Evolutionary conservation across 805 yeast species (phyloP).

Genomic region (Saccharomycopsis oosterbeekiorum): DNA sequence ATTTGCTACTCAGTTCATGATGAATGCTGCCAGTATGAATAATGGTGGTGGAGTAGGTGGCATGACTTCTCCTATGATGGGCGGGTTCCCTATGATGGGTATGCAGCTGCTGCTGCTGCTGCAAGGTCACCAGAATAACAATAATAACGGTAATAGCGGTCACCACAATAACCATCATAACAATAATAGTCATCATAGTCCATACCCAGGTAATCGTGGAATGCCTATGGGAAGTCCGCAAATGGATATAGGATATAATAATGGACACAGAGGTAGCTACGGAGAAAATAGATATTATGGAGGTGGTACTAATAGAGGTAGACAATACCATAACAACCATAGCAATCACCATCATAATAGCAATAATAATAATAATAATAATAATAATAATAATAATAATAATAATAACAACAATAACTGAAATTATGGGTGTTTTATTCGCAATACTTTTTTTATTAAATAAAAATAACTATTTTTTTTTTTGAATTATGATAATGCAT

Average conservation of each 20-base stretch:
- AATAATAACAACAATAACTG: neutral
- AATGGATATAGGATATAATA: neutral
- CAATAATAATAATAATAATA: neutral
- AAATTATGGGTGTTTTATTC: neutral
- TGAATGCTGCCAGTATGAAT: neutral
- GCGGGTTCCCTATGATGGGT: slow-evolving; percentile 2
- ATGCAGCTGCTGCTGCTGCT: slow-evolving; percentile 4
- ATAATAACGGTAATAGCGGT: neutral
- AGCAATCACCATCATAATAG: neutral
- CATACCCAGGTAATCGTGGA: neutral
- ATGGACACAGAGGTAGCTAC: neutral
- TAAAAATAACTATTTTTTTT: no score
- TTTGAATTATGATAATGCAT: no score
- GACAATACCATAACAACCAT: neutral
- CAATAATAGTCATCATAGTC: neutral
- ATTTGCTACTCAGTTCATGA: neutral
- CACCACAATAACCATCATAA: neutral
- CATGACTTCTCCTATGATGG: slow-evolving; percentile 1
- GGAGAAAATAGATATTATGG: slow-evolving; percentile 2
- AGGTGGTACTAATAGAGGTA: neutral
- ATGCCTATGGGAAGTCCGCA: neutral
- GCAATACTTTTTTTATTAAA: neutral
- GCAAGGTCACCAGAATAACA: neutral
- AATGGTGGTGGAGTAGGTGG: neutral
- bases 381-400: neutral